A percentile compares a stretch with the other conserved stretches of the same genome.
Conservation (phyloP, 352 stramenopile genomes). For the Globisporangium polare region DNA sequence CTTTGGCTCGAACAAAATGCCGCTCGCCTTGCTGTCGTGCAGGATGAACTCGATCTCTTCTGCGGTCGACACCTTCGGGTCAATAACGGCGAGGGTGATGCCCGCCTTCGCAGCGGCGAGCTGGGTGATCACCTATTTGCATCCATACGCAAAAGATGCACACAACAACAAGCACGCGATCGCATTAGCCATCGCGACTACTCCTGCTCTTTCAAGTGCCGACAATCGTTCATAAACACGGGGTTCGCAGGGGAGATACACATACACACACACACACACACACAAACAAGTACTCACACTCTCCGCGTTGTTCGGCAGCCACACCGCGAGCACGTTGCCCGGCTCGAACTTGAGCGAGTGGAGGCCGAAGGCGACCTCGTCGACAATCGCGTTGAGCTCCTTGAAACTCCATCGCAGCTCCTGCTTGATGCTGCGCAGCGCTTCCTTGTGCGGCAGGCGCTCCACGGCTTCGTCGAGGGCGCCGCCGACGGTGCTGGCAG, state of each 20-base stretch:
- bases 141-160: background rate
- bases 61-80: slow-evolving; percentile 61
- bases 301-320: slow-evolving; percentile 82
- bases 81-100: slow-evolving; percentile 79
- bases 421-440: slow-evolving; percentile 77
- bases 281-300: slow-evolving; percentile 31
- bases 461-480: slow-evolving; percentile 71
- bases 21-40: slow-evolving; percentile 73
- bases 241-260: background rate
- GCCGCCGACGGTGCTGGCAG: slow-evolving; percentile 62
- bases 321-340: slow-evolving; percentile 77
- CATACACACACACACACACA: too few relatives aligned
- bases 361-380: slow-evolving; percentile 79
- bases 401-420: slow-evolving; percentile 85
- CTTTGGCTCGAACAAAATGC: slow-evolving; percentile 84
- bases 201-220: too few relatives aligned
- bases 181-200: too few relatives aligned
- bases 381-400: slow-evolving; percentile 69
- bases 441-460: slow-evolving; percentile 83
- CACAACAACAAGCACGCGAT: background rate
- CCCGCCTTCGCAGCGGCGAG: slow-evolving; percentile 80
- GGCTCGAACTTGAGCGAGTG: slow-evolving; percentile 64
- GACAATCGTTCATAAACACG: background rate
- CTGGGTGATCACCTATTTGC: slow-evolving; percentile 61
- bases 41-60: slow-evolving; percentile 82